phyloP scores from a whole-genome alignment of 2,329 filamentous ascomycete genomes.

The Coleophoma cylindrospora region DNA sequence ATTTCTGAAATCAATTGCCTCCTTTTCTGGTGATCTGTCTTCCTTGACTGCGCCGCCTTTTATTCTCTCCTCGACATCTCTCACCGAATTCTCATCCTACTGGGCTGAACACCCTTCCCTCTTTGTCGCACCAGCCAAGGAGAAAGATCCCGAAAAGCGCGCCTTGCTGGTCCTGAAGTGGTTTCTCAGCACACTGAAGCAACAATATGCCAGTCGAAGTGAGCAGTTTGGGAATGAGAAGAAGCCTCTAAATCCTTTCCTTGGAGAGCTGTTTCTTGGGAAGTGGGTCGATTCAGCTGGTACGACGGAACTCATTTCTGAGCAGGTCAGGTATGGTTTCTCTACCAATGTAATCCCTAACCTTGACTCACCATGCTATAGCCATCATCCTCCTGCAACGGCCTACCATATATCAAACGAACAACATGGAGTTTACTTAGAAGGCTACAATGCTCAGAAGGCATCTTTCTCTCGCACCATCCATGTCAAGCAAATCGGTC shows the following conservation, averaged over 20 bases:
- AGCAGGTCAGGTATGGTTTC: conserved; percentile 71
- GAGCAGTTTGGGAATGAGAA: conserved; percentile 87
- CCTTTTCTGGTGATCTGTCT: conserved; percentile 77
- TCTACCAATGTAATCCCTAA: neutral
- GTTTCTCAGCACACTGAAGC: conserved; percentile 91
- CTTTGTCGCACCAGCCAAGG: conserved; percentile 76
- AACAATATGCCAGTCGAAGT: conserved; percentile 71
- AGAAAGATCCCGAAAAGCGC: conserved; percentile 75
- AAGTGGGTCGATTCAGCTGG: conserved; percentile 82
- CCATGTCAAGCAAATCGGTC: conserved; percentile 90
- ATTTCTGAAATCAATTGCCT: conserved; percentile 59
- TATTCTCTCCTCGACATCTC: conserved; percentile 71
- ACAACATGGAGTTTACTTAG: conserved; percentile 70
- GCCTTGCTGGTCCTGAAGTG: conserved; percentile 88
- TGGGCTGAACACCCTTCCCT: conserved; percentile 76
- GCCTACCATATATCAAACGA: conserved; percentile 90
- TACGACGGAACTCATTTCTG: conserved; percentile 80
- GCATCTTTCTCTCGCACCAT: conserved; percentile 92
- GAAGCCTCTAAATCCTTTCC: conserved; percentile 94
- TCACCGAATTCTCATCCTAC: conserved; percentile 78
- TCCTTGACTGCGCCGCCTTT: conserved; percentile 79
- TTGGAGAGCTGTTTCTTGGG: conserved; percentile 91
- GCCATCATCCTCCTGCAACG: conserved; percentile 90
- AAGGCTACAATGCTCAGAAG: conserved; percentile 95
- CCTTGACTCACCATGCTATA: conserved; percentile 21